phyloP scores from a whole-genome alignment of 352 stramenopile genomes.

The Phytophthora citrophthora region DNA sequence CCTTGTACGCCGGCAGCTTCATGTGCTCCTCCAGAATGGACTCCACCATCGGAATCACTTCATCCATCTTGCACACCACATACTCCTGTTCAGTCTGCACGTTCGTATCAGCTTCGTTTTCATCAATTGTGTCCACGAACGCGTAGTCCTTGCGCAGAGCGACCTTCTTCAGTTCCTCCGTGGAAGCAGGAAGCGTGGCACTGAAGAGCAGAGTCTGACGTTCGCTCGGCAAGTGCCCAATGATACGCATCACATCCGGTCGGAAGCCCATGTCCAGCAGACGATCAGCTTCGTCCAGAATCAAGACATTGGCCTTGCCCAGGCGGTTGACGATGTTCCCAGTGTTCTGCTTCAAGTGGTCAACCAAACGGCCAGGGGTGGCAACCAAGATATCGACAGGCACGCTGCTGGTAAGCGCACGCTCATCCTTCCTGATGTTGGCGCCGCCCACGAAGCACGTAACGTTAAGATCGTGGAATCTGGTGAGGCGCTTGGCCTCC shows the following conservation, averaged over 20 bases:
- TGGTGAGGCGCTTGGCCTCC: constrained; percentile 88
- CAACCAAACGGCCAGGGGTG: constrained; percentile 95
- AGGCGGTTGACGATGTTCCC: constrained; percentile 76
- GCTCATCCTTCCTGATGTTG: constrained; percentile 80
- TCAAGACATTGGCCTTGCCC: constrained; percentile 58
- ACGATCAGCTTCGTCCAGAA: constrained; percentile 97
- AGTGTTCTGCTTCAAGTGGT: constrained; percentile 95
- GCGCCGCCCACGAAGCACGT: constrained; percentile 89
- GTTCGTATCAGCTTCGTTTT: constrained; percentile 92
- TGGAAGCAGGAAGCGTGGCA: constrained; percentile 91
- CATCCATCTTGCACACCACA: constrained; percentile 69
- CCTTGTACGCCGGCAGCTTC: constrained; percentile 88
- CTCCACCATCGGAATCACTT: constrained; percentile 79
- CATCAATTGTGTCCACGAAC: constrained; percentile 94
- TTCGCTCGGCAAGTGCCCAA: constrained; percentile 53
- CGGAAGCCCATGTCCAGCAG: constrained; percentile 97
- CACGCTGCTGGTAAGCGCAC: constrained; percentile 35
- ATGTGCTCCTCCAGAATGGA: constrained; percentile 78
- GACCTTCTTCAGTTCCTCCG: constrained; percentile 89
- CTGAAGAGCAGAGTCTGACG: constrained; percentile 97
- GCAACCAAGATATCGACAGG: constrained; percentile 94
- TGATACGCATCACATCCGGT: constrained; percentile 92
- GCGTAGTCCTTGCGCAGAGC: constrained; percentile 87
- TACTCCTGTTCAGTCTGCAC: constrained; percentile 88
- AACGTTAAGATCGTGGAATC: constrained; percentile 81